Evolutionary conservation across 1,284 basidiomycete species (phyloP).

Genomic region (Leccinum subrobustum): DNA sequence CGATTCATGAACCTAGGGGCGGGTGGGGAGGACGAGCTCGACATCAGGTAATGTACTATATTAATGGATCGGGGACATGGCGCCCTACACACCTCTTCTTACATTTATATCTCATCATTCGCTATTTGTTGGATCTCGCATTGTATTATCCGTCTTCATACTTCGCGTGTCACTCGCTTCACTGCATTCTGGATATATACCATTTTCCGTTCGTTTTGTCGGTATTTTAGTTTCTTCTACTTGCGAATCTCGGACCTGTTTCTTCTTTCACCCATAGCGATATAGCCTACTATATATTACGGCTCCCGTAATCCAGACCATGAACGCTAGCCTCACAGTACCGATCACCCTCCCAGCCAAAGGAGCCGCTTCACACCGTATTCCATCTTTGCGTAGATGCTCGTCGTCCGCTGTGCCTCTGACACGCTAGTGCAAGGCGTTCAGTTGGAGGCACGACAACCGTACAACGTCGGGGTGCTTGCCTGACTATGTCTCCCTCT

Average conservation of each 20-base stretch:
- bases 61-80: conserved; percentile 19
- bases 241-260: conserved; percentile 9
- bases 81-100: background rate
- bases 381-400: conserved; percentile 85
- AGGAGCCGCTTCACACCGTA: conserved; percentile 85
- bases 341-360: conserved; percentile 66
- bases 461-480: conserved; percentile 26
- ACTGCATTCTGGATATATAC: conserved; percentile 27
- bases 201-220: conserved; percentile 20
- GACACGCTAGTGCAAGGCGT: conserved; percentile 49
- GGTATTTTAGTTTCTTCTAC: conserved; percentile 8
- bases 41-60: conserved; percentile 34
- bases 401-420: conserved; percentile 81
- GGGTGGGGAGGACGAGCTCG: conserved; percentile 28
- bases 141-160: conserved; percentile 23
- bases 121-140: conserved; percentile 14
- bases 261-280: conserved; percentile 11
- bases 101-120: conserved; percentile 19
- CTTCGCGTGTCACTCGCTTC: conserved; percentile 13
- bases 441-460: conserved; percentile 6
- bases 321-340: background rate
- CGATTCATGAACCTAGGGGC: conserved; percentile 57
- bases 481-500: conserved; percentile 81
- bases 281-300: conserved; percentile 17
- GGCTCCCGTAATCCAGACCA: conserved; percentile 12